phyloP scores from a whole-genome alignment of 1,284 basidiomycete species.

The Cerrena zonata region DNA sequence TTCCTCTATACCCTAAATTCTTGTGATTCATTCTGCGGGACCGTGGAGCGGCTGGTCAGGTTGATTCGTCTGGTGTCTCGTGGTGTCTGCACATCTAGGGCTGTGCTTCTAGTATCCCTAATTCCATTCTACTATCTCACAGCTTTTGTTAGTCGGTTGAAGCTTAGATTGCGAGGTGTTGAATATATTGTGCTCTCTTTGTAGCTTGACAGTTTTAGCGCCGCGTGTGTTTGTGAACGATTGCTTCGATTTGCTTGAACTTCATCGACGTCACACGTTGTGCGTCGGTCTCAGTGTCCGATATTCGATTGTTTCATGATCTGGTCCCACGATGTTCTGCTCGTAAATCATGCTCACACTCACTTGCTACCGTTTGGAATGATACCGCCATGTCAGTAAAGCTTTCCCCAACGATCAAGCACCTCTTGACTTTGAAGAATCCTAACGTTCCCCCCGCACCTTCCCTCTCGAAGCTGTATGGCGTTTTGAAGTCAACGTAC shows the following conservation, averaged over 20 bases:
- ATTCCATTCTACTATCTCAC: too few relatives aligned
- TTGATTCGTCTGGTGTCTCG: constrained; percentile 10
- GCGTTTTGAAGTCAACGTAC: constrained; percentile 53
- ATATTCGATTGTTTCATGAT: neutral
- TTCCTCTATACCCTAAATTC: constrained; percentile 20
- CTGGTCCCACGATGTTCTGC: too few relatives aligned
- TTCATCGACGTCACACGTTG: neutral
- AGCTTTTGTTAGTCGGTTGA: too few relatives aligned
- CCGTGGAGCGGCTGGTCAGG: constrained; percentile 25
- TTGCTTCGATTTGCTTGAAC: neutral
- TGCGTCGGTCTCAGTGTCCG: neutral
- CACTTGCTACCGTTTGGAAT: neutral
- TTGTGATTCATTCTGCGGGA: constrained; percentile 14
- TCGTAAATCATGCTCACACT: too few relatives aligned
- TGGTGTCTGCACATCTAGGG: constrained; percentile 9
- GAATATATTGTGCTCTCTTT: neutral
- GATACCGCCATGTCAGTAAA: constrained; percentile 37
- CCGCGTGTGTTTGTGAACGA: neutral
- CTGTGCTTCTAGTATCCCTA: constrained; percentile 18
- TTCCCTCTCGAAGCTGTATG: constrained; percentile 45
- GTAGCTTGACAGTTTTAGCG: neutral
- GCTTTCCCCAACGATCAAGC: constrained; percentile 55
- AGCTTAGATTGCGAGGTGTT: too few relatives aligned
- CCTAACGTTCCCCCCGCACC: constrained; percentile 61
- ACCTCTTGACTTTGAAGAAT: constrained; percentile 65